Percentiles rank a stretch among this genome's conserved stretches.
Conservation (phyloP, 768 basidiomycete species). For the Phlebiopsis gigantea region DNA sequence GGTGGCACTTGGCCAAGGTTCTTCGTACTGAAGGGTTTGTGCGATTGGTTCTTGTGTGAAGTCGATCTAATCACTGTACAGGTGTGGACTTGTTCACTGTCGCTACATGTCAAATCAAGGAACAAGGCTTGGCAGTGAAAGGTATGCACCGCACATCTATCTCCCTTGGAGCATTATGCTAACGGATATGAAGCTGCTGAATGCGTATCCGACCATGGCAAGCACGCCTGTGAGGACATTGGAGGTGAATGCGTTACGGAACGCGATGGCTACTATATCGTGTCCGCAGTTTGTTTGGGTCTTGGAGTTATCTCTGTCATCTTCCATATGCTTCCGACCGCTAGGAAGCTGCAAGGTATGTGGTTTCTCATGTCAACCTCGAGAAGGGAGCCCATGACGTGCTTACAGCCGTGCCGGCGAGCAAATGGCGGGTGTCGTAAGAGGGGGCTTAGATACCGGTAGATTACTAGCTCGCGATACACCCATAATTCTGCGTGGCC, state of each 20-base stretch:
- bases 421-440: constrained; percentile 61
- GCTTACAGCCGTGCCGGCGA: constrained; percentile 54
- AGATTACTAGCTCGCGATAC: not conserved
- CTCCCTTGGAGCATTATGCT: constrained; percentile 8
- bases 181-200: constrained; percentile 52
- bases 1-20: constrained; percentile 98
- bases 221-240: constrained; percentile 64
- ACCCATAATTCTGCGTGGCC: too few relatives aligned
- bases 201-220: constrained; percentile 92
- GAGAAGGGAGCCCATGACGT: constrained; percentile 4
- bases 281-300: constrained; percentile 71
- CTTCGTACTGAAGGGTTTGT: constrained; percentile 84
- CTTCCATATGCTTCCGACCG: constrained; percentile 77
- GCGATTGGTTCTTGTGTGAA: not conserved
- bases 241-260: constrained; percentile 80
- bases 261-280: constrained; percentile 88
- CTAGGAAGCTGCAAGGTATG: constrained; percentile 81
- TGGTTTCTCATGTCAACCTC: not conserved
- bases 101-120: constrained; percentile 75
- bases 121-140: constrained; percentile 49
- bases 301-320: constrained; percentile 74
- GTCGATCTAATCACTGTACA: constrained; percentile 20
- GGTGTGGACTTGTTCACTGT: constrained; percentile 86
- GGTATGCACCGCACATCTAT: constrained; percentile 31
- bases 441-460: not conserved